Base-by-base conservation (phyloP, 257 asterid genomes). In the Echium plantagineum region DNA sequence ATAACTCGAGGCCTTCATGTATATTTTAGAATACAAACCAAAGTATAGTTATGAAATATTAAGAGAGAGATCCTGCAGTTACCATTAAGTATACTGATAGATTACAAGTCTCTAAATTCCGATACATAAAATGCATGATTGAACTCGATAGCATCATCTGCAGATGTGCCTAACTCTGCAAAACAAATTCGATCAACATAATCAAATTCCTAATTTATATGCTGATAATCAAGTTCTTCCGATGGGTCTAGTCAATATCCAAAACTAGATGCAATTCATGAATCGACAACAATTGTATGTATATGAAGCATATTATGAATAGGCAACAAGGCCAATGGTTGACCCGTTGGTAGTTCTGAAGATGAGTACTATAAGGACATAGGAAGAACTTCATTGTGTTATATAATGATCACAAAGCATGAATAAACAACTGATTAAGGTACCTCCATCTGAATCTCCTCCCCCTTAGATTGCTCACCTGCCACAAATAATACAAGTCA, bases 391-490 rank as follows among this genome's bases (percentile, higher is more conserved):
- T 42, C 17, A 42, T 42, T 42, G 2, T 15, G 12, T 42, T 42
- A 13, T 35, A 15, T 17, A 20, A 20, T 24, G 5, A 17, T 15
- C 46, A 9, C n/a, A 42, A 62, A 42, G 32, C 30, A 19, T 52
- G 30, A 5, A 58, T 26, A 13, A 9, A 55, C 20, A 7, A 15
- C 5, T 31, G 31, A 56, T 38, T 58, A 46, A 47, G 64, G 68
- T 70, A 77, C 81, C 88, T 79, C 85, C 7, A 62, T 79, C 22
- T 72, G 80, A 67, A 57, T 51, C 46, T 76, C 85, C 6, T 79
- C 83, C 13, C 70, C 75, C 74, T 79, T 79, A 42, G 85, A 76
- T 31, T 74, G 83, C 63, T 79, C 85, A 62, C 89, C 89, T 82
- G 81, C 66, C 48, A 42, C 55, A 28, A 55, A 26, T 63, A 32